A percentile compares a stretch with the other conserved stretches of the same genome.
These are phyloP conservation scores for Teunomyces barrocoloradensis DNA, from an alignment of 805 yeast species.

Conservation along the genomic window DNA sequence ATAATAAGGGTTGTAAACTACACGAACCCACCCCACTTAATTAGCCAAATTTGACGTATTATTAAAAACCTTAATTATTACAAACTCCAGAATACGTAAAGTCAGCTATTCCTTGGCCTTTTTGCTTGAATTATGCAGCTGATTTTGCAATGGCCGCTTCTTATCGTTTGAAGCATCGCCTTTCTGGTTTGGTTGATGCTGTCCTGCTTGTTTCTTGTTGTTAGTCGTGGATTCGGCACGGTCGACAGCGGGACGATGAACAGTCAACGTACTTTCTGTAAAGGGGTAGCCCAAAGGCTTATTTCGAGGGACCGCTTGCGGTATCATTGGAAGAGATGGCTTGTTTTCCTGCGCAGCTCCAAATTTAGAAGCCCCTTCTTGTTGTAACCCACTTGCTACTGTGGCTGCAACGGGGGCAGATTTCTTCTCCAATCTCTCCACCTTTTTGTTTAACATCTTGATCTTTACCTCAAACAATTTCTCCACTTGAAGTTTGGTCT, in stretches of 20 bases:
- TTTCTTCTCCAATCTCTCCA: conserved; percentile 46
- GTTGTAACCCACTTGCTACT: neutral
- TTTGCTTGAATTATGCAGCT: conserved; percentile 4
- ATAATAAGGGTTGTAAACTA: neutral
- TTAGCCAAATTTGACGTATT: neutral
- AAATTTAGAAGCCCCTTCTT: neutral
- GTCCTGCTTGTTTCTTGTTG: neutral
- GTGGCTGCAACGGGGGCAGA: no score
- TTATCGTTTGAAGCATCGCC: conserved; percentile 4
- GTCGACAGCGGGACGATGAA: conserved; percentile 26
- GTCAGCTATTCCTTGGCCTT: conserved; percentile 3
- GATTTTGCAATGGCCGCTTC: conserved; percentile 4
- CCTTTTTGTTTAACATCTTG: conserved; percentile 51
- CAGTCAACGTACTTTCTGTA: conserved; percentile 30
- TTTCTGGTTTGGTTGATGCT: neutral
- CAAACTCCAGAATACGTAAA: neutral
- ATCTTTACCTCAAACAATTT: conserved; percentile 59
- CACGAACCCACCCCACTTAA: neutral
- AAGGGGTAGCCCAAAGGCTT: conserved; percentile 19
- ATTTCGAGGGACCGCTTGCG: neutral
- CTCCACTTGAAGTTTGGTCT: conserved; percentile 48
- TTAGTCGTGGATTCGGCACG: conserved; percentile 4
- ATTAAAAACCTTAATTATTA: neutral
- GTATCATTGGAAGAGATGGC: neutral
- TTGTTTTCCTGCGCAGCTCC: conserved; percentile 1